Evolutionary conservation across 164 flowering plant species (phyloP).

Genomic region (Berberis thunbergii): DNA sequence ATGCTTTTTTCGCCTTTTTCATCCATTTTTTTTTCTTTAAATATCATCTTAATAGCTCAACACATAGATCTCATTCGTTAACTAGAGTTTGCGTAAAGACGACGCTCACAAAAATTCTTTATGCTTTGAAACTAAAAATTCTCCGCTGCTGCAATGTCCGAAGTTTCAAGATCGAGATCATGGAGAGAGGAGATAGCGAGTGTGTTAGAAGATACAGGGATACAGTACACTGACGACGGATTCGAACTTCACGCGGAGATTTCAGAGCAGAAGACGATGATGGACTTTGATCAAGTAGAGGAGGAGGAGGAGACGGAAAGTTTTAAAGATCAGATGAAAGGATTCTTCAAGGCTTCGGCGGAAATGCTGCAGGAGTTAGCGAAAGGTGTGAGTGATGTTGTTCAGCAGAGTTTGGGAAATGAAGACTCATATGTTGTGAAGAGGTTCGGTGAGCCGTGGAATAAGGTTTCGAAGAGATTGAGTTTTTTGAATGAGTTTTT

Average conservation of each 20-base stretch:
- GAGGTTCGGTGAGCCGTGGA: conserved; percentile 42
- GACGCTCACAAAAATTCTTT: not conserved
- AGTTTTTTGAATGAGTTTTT: conserved; percentile 63
- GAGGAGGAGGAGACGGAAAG: conserved; percentile 29
- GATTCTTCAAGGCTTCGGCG: conserved; percentile 60
- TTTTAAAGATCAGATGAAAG: conserved; percentile 60
- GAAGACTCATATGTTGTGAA: conserved; percentile 62
- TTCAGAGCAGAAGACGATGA: no score
- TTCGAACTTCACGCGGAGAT: conserved; percentile 10
- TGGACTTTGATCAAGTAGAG: not conserved
- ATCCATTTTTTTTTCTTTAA: not conserved
- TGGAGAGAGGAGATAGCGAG: conserved; percentile 69
- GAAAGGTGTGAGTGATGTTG: conserved; percentile 64
- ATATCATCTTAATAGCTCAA: no score
- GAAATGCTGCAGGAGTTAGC: conserved; percentile 72
- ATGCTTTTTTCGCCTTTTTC: not conserved
- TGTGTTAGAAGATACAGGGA: conserved; percentile 45
- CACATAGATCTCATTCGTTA: no score
- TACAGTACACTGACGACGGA: conserved; percentile 25
- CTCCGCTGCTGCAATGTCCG: conserved; percentile 24
- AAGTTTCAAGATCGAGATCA: conserved; percentile 27
- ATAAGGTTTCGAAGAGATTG: conserved; percentile 37
- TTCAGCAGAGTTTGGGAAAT: conserved; percentile 49
- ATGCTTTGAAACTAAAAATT: not conserved
- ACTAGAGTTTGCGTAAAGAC: not conserved